Conservation (phyloP, 2,329 filamentous ascomycete species). For the Aspergillus sp. region DNA sequence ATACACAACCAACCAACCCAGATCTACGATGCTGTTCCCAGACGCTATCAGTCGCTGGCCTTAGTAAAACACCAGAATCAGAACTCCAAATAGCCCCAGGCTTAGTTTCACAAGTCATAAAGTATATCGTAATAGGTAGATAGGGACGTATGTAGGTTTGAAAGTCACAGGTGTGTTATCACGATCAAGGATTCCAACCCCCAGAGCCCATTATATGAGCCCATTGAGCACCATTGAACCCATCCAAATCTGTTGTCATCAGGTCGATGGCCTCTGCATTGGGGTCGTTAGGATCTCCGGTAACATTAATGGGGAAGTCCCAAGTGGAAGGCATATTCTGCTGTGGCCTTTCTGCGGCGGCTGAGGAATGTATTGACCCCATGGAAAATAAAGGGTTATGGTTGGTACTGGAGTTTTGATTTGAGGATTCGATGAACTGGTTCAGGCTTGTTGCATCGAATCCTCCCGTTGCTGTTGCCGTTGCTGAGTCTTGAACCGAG, state of each 20-base stretch:
- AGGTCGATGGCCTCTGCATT: slow-evolving; percentile 20
- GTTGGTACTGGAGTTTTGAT: not conserved
- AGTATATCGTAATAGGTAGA: not conserved
- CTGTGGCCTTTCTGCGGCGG: slow-evolving; percentile 17
- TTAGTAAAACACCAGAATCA: not conserved
- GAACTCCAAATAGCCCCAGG: slow-evolving; percentile 1
- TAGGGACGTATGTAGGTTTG: not conserved
- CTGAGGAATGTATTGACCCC: slow-evolving; percentile 18
- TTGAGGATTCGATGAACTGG: slow-evolving; percentile 17
- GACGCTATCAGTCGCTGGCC: not conserved
- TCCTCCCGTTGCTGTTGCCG: not conserved
- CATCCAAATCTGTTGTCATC: slow-evolving; percentile 23
- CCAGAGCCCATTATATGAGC: slow-evolving; percentile 27
- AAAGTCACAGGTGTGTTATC: too few relatives aligned
- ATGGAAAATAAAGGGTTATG: slow-evolving; percentile 17
- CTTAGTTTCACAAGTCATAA: not conserved
- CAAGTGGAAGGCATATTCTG: slow-evolving; percentile 31
- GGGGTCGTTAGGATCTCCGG: slow-evolving; percentile 11
- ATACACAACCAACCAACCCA: not conserved
- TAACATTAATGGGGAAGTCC: slow-evolving; percentile 23
- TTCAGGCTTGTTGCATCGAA: slow-evolving; percentile 1
- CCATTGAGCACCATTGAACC: slow-evolving; percentile 37
- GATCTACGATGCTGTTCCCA: not conserved
- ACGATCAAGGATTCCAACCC: slow-evolving; percentile 19
- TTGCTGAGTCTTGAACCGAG: not conserved